Conservation (phyloP, 2,329 filamentous ascomycete genomes). For the Biscogniauxia sp. region DNA sequence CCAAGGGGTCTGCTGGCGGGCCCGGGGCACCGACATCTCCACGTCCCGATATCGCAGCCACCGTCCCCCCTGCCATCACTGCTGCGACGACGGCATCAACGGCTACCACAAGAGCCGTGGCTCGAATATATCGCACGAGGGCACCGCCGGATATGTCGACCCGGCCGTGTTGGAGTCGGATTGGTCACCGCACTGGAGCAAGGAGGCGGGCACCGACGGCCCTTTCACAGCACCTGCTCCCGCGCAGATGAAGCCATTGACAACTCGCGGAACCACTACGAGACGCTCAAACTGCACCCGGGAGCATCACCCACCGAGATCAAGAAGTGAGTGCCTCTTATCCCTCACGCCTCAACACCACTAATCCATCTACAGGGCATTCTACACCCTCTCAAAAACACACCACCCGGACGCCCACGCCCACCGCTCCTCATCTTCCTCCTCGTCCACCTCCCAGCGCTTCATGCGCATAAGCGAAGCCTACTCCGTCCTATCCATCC, state of each 20-base stretch:
- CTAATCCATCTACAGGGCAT: slow-evolving; percentile 51
- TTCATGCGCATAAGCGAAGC: slow-evolving; percentile 85
- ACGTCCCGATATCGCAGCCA: neutral
- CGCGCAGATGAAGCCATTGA: slow-evolving; percentile 35
- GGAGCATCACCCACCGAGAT: slow-evolving; percentile 73
- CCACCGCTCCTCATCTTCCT: slow-evolving; percentile 50
- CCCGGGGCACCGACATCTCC: neutral
- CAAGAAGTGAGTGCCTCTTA: slow-evolving; percentile 63
- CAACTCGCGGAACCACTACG: slow-evolving; percentile 68
- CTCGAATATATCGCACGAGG: no score
- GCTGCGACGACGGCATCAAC: neutral
- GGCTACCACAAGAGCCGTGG: neutral
- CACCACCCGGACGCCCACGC: slow-evolving; percentile 93
- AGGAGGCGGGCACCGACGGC: slow-evolving; percentile 5
- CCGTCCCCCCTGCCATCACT: no score
- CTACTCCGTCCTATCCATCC: slow-evolving; percentile 72
- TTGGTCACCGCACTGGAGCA: no score
- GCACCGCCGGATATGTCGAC: no score
- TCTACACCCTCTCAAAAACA: slow-evolving; percentile 86
- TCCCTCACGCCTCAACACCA: neutral
- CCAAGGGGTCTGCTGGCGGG: neutral
- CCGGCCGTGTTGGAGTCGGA: no score
- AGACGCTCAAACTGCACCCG: slow-evolving; percentile 69
- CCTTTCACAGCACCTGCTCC: slow-evolving; percentile 45
- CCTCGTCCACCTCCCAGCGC: slow-evolving; percentile 68